Conservation (phyloP, 306 rosid genomes). For the Aeschynomene evenia region DNA sequence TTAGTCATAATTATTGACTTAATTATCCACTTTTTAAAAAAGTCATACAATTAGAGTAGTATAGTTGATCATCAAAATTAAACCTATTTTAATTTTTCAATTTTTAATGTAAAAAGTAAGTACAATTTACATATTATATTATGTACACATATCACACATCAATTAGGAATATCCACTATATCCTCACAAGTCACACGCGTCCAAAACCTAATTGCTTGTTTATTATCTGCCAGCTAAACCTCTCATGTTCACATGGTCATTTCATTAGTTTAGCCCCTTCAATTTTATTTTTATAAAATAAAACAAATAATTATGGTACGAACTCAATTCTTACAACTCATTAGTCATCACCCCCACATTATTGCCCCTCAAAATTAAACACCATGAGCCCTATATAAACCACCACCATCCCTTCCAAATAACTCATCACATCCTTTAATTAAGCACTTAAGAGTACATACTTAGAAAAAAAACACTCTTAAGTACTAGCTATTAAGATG, state of each 20-base stretch:
- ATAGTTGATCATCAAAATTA: no score
- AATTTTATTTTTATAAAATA: background rate
- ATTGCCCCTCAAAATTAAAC: background rate
- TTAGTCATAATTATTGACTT: no score
- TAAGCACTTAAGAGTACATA: no score
- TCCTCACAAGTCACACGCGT: slow-evolving; percentile 17
- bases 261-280: background rate
- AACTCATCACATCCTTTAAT: no score
- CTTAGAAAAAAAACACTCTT: no score
- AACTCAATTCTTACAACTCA: background rate
- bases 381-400: slow-evolving; percentile 4
- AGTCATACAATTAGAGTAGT: no score
- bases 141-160: background rate
- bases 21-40: no score
- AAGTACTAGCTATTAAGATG: no score
- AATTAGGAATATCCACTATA: background rate
- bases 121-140: no score
- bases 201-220: slow-evolving; percentile 29
- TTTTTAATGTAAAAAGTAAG: no score
- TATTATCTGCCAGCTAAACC: slow-evolving; percentile 51
- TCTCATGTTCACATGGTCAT: slow-evolving; percentile 35
- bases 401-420: background rate
- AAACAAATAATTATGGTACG: background rate
- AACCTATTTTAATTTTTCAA: no score
- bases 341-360: background rate